Base-by-base conservation (phyloP, 2,329 filamentous ascomycete species). In the Harringtonia lauricola region DNA sequence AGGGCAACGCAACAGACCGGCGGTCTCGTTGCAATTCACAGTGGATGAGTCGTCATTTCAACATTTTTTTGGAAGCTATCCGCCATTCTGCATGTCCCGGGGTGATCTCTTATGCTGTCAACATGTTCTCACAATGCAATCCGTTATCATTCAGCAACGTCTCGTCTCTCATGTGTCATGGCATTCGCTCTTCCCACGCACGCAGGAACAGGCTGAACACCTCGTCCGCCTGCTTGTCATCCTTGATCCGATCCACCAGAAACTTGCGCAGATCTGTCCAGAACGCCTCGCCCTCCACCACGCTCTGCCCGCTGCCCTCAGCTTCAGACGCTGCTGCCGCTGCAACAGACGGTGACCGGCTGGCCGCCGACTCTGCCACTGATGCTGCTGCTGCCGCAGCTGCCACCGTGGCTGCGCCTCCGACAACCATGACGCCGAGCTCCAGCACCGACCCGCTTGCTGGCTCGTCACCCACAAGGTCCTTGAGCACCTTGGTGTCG, bases 251-350 rank as follows among this genome's bases (percentile, higher is more conserved):
- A 66, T 89, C 84, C 56, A 79, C 65, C 59, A 98, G 59, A 62
- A 90, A 96, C 0, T 76, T 83, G 57, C 79, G 79, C 50, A 98
- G 62, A 65, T 96, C 92, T 9, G 64, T 65, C 92, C 92, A 98
- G 58, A 98, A 98, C 44, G 74, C 79, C 8, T 82, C 76, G 13
- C 77, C 82, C 56, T 76, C 66, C 50, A 94, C 58, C 18, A 83
- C 72, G 24, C 75, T 74, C 43, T 64, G 64, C 15, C 19, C 36
- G 22, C 12, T 18, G 12, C 22, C 9, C 5, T 22, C 31, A 18
- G 47, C 9, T 8, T 39, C 21, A 2, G 39, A 34, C 7, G 39
- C 24, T 3, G 36, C 41, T 36, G 35, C 24, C 24, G 8, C 33
- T 10, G 29, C 45, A 8, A 35, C 39, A 5, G 35, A 2, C 3